A percentile compares a stretch with the other conserved stretches of the same genome.
Evolutionary conservation across 2,329 filamentous ascomycete species (phyloP).

Genomic region (Ceratocystis variospora): DNA sequence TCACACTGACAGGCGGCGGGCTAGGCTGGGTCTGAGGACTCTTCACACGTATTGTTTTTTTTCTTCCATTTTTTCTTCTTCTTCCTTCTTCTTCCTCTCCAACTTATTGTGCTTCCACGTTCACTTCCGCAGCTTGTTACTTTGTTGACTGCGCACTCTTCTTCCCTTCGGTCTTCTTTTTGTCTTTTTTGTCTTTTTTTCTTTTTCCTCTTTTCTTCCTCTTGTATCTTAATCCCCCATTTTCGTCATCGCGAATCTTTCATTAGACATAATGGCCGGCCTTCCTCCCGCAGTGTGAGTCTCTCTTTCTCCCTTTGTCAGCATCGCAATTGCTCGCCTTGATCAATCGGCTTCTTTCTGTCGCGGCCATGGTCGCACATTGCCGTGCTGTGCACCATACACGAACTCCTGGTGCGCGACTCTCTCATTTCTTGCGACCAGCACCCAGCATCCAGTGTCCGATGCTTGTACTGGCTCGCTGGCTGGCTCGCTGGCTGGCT

Average conservation of each 20-base stretch:
- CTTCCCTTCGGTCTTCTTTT: neutral
- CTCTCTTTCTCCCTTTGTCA: neutral
- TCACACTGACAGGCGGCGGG: no score
- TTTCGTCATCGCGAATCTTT: neutral
- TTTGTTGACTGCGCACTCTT: constrained; percentile 1
- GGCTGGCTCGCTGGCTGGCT: neutral
- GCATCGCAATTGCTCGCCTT: neutral
- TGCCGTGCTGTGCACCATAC: neutral
- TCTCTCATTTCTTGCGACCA: neutral
- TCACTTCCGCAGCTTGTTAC: neutral
- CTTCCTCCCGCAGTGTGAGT: constrained; percentile 22
- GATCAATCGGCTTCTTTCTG: neutral
- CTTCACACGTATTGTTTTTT: neutral
- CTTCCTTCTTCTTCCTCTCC: neutral
- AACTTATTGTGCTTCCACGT: neutral
- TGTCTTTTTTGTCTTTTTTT: neutral
- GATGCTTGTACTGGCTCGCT: no score
- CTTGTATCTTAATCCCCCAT: constrained; percentile 1
- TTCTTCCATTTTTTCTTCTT: neutral
- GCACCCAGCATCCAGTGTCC: neutral
- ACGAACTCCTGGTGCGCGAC: neutral
- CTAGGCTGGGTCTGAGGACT: neutral
- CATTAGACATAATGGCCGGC: constrained; percentile 19
- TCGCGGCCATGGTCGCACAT: neutral
- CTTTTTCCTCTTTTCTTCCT: neutral